Evolutionary conservation across 176 grass and related monocot species (phyloP).

Genomic region (Aegilops tauschii): DNA sequence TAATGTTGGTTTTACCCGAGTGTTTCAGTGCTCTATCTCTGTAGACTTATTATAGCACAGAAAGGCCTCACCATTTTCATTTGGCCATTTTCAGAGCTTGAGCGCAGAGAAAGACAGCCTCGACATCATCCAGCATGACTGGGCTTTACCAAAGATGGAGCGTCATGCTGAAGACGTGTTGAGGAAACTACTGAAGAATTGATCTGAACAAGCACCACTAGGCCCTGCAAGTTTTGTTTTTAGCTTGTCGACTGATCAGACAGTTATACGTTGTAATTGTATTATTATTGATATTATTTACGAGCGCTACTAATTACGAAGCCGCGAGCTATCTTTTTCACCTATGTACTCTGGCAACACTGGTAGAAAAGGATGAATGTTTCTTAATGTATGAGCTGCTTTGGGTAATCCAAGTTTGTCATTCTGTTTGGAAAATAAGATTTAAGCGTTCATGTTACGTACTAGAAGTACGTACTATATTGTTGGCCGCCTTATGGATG

Average conservation of each 20-base stretch:
- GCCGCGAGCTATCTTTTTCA: neutral
- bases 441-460: too few relatives aligned
- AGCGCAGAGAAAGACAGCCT: conserved; percentile 89
- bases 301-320: conserved; percentile 11
- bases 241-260: conserved; percentile 29
- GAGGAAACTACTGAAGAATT: conserved; percentile 74
- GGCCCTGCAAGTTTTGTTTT: conserved; percentile 28
- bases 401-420: neutral
- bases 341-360: neutral
- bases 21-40: neutral
- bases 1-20: neutral
- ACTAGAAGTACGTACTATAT: too few relatives aligned
- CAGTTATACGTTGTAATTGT: conserved; percentile 23
- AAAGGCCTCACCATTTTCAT: conserved; percentile 1
- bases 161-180: conserved; percentile 66
- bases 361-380: neutral
- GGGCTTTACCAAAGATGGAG: conserved; percentile 86
- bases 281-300: conserved; percentile 20
- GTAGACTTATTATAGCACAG: neutral
- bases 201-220: neutral
- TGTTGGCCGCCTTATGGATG: too few relatives aligned
- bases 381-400: neutral
- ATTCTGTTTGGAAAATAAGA: too few relatives aligned
- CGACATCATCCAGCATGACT: conserved; percentile 98
- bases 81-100: conserved; percentile 59